Evolutionary conservation across 345 rosid species (phyloP), one percentile per base, ranked within the genome.

Genomic region (Mercurialis annua): DNA sequence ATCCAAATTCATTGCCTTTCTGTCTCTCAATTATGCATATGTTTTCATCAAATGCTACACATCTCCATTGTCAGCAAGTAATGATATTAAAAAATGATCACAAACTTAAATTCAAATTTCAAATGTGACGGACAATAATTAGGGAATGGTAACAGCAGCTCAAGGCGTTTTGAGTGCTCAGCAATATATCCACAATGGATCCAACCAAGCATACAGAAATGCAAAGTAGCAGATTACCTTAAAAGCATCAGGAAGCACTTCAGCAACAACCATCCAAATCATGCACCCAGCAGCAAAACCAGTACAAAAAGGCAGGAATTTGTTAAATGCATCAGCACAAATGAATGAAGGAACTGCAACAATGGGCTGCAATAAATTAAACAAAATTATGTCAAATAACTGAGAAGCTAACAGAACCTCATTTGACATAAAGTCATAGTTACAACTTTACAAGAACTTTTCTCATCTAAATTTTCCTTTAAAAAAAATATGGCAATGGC

Each of bases 241-340:
- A 77, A 92, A 95, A 24, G 99, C 96, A 78, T 92, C 99, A 58
- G 99, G 99, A 66, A 95, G 96, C 55, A 95, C 99, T 82, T 95
- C 99, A 51, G 98, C 98, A 79, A 95, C 76, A 64, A 95, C 99
- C 98, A 95, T 95, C 99, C 99, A 95, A 60, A 95, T 90, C 99
- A 95, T 95, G 73, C 99, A 95, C 38, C 98, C 99, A 73, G 98
- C 99, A 62, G 99, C 99, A 81, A 95, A 95, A 64, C 99, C 99
- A 48, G 99, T 92, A 68, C 99, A 95, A 75, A 95, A 95, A 53
- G 99, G 99, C 61, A 92, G 83, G 79, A 95, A 79, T 71, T 92
- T 95, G 84, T 80, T 88, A 69, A 95, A 95, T 48, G 96, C 90
- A 86, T 88, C 99, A 31, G 99, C 99, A 55, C 99, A 95, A 42